A percentile compares a stretch with the other conserved stretches of the same genome.
Evolutionary conservation across 2,329 filamentous ascomycete species (phyloP).

Genomic region (Epichloe baconii): DNA sequence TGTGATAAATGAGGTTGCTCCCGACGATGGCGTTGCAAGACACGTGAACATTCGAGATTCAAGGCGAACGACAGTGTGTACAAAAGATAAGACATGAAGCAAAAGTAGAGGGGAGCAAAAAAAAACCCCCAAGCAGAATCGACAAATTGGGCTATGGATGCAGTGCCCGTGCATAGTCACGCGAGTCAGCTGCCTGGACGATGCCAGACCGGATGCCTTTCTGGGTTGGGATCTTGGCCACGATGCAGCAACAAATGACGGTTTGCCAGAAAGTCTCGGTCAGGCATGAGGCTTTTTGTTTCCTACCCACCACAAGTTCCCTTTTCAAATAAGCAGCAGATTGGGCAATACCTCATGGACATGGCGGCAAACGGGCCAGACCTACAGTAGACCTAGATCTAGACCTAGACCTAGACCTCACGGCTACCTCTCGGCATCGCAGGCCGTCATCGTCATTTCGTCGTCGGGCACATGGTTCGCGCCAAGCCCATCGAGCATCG

Average conservation of each 20-base stretch:
- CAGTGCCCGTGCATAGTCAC: background rate
- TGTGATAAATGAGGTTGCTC: background rate
- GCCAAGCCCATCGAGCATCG: background rate
- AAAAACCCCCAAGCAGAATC: too few relatives aligned
- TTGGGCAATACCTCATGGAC: background rate
- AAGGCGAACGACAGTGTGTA: background rate
- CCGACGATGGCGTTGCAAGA: background rate
- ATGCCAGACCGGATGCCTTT: conserved; percentile 3
- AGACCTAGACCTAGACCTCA: too few relatives aligned
- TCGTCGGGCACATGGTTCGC: background rate
- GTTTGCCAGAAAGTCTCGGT: conserved; percentile 1
- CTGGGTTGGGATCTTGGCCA: background rate
- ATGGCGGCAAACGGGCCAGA: background rate
- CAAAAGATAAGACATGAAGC: background rate
- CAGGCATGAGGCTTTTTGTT: background rate
- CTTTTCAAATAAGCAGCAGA: background rate
- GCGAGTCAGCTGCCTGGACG: conserved; percentile 1
- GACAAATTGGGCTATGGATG: background rate
- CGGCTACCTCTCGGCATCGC: background rate
- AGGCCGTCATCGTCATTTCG: background rate
- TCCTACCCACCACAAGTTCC: background rate
- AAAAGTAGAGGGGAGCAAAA: background rate
- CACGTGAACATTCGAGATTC: background rate
- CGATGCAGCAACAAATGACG: background rate
- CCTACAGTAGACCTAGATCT: too few relatives aligned